phyloP scores from a whole-genome alignment of 163 green algal species.

The Volvox carteri region DNA sequence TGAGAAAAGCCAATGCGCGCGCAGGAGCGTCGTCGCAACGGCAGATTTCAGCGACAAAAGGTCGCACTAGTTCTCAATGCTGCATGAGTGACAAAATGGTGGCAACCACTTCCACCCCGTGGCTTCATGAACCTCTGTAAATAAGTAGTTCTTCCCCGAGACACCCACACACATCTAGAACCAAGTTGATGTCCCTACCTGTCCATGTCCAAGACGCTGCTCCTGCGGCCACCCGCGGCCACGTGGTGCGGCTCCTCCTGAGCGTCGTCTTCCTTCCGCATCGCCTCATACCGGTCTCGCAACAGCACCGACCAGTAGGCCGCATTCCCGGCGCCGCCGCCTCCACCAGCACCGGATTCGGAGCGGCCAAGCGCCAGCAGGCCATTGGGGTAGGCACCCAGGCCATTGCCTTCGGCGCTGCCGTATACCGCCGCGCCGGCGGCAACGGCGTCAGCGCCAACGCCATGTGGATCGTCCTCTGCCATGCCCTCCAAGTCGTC shows the following conservation, averaged over 20 bases:
- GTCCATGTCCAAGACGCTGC: slow-evolving; percentile 24
- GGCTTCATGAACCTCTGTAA: too few relatives aligned
- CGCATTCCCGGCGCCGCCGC: slow-evolving; percentile 44
- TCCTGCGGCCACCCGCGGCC: slow-evolving; percentile 3
- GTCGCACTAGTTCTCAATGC: too few relatives aligned
- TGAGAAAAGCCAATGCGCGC: too few relatives aligned
- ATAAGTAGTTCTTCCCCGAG: too few relatives aligned
- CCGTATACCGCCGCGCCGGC: not conserved
- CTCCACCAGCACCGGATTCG: not conserved
- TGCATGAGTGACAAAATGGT: too few relatives aligned
- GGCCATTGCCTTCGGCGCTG: not conserved
- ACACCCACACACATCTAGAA: too few relatives aligned
- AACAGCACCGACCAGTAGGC: slow-evolving; percentile 77
- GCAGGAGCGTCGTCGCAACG: too few relatives aligned
- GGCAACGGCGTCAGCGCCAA: not conserved
- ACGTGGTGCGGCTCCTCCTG: slow-evolving; percentile 32
- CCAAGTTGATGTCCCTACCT: slow-evolving; percentile 3
- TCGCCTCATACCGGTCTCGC: slow-evolving; percentile 61
- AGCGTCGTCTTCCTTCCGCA: slow-evolving; percentile 69
- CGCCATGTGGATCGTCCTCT: slow-evolving; percentile 4
- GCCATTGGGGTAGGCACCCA: slow-evolving; percentile 11
- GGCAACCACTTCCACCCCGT: too few relatives aligned
- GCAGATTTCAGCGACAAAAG: too few relatives aligned
- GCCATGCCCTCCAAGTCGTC: slow-evolving; percentile 8
- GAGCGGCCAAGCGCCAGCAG: not conserved